These are phyloP conservation scores for Dissophora globulifera DNA, from an alignment of 192 early-diverging fungal species.

Conservation along the genomic window DNA sequence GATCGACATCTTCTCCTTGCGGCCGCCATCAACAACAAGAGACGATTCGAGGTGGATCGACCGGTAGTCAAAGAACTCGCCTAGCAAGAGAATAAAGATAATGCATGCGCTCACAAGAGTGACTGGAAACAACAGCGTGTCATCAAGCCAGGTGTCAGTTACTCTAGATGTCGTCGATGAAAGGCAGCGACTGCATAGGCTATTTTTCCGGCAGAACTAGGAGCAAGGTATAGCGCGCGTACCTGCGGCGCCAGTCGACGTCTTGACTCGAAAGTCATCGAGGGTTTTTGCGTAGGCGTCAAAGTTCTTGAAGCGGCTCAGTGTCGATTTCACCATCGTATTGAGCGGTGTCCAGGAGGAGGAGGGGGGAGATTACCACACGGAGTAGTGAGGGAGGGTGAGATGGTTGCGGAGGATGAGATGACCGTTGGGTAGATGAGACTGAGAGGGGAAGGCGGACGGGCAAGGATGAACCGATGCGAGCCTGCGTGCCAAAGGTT, in stretches of 20 bases:
- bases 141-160: no score
- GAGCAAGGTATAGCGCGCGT: background rate
- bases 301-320: constrained; percentile 67
- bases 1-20: constrained; percentile 91
- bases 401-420: background rate
- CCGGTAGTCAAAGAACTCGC: constrained; percentile 86
- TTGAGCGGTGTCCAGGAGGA: constrained; percentile 16
- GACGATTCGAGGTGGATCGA: constrained; percentile 73
- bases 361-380: no score
- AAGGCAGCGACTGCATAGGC: no score
- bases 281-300: constrained; percentile 97
- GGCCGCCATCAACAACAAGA: constrained; percentile 83
- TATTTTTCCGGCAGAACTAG: no score
- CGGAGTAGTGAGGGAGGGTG: background rate
- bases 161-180: no score
- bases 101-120: constrained; percentile 80
- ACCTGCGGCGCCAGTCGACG: constrained; percentile 47
- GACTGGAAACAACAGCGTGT: no score
- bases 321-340: constrained; percentile 62
- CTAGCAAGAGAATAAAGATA: constrained; percentile 80
- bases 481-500: background rate
- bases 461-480: no score
- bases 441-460: background rate
- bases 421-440: background rate
- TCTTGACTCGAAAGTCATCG: constrained; percentile 85